Evolutionary conservation across 2,329 filamentous ascomycete genomes (phyloP).

Genomic region (Fusarium newnesense): DNA sequence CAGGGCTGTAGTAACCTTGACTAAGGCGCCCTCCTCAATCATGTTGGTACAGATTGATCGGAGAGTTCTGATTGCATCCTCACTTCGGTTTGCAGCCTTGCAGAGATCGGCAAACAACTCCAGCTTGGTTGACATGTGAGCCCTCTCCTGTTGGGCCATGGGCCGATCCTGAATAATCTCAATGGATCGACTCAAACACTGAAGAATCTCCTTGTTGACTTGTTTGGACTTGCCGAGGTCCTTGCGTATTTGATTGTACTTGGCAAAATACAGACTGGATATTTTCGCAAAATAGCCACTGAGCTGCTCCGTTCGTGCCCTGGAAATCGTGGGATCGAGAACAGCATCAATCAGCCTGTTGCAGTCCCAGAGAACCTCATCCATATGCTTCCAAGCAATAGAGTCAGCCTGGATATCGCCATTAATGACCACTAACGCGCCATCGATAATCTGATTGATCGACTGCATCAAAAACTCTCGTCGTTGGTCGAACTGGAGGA

Average conservation of each 20-base stretch:
- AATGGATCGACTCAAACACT: conserved; percentile 71
- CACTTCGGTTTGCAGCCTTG: conserved; percentile 61
- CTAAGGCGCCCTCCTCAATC: conserved; percentile 67
- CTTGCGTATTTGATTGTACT: conserved; percentile 64
- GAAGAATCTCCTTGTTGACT: conserved; percentile 57
- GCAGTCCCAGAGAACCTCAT: conserved; percentile 68
- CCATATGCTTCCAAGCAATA: conserved; percentile 64
- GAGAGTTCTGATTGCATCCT: conserved; percentile 68
- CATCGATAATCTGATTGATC: conserved; percentile 68
- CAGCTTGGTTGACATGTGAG: conserved; percentile 70
- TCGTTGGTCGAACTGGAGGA: conserved; percentile 70
- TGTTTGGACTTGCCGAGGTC: conserved; percentile 51
- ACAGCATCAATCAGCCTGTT: conserved; percentile 64
- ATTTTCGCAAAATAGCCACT: conserved; percentile 71
- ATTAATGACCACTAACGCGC: conserved; percentile 67
- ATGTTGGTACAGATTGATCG: conserved; percentile 70
- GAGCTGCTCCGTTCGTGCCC: conserved; percentile 47
- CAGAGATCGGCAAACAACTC: conserved; percentile 73
- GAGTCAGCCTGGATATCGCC: conserved; percentile 58
- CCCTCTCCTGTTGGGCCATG: conserved; percentile 65
- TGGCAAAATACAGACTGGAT: conserved; percentile 77
- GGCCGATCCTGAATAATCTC: conserved; percentile 68
- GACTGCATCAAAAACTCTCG: conserved; percentile 63
- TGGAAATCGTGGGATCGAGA: conserved; percentile 51
- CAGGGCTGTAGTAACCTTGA: conserved; percentile 62